Evolutionary conservation across 345 rosid genomes (phyloP).

Genomic region (Corchorus capsularis): DNA sequence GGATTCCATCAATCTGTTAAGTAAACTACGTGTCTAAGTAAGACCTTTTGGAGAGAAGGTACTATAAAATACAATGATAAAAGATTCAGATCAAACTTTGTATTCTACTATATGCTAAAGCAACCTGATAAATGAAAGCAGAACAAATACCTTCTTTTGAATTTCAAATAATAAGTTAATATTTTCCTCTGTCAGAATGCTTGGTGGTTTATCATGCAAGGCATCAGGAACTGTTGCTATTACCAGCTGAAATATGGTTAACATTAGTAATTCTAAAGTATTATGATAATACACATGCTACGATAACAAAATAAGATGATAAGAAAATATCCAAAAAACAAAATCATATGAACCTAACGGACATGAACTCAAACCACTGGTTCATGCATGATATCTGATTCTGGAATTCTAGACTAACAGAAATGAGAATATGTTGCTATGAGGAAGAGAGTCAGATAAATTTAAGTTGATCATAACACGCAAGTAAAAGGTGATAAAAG

Average conservation of each 20-base stretch:
- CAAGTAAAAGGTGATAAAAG: no score
- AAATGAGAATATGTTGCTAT: neutral
- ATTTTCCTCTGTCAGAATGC: slow-evolving; percentile 80
- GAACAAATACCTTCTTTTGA: slow-evolving; percentile 76
- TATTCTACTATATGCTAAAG: slow-evolving; percentile 4
- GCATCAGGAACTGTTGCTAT: slow-evolving; percentile 72
- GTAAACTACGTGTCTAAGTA: slow-evolving; percentile 17
- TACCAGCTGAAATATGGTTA: slow-evolving; percentile 59
- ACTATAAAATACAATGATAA: slow-evolving; percentile 4
- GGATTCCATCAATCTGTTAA: slow-evolving; percentile 81
- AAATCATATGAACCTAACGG: neutral
- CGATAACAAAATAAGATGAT: no score
- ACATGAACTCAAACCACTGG: neutral
- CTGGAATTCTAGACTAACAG: neutral
- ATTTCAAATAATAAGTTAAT: slow-evolving; percentile 90
- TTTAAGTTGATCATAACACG: no score
- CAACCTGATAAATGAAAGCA: slow-evolving; percentile 9
- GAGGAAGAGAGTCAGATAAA: neutral
- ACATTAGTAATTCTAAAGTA: slow-evolving; percentile 23
- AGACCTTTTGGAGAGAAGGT: neutral
- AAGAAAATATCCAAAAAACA: neutral
- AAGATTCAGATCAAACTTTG: neutral
- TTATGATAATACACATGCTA: neutral
- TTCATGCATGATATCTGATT: neutral
- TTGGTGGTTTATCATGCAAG: slow-evolving; percentile 50